These are phyloP conservation scores for Suillus sp. DNA, from an alignment of 768 basidiomycete species.

Conservation along the genomic window DNA sequence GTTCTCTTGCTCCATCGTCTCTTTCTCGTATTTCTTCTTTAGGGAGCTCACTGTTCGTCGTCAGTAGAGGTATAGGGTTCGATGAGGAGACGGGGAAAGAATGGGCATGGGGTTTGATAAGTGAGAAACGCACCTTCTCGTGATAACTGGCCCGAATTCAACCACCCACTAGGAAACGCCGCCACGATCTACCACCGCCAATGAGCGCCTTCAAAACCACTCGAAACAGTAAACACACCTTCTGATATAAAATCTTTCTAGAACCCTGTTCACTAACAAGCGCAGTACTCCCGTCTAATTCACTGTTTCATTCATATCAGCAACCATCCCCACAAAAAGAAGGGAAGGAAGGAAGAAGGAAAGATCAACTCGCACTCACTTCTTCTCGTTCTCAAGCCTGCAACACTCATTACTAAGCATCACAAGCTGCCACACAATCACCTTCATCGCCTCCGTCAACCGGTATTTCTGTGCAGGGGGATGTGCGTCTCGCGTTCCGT, in stretches of 20 bases:
- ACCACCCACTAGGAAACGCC: constrained; percentile 84
- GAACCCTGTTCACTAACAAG: constrained; percentile 81
- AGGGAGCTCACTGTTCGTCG: constrained; percentile 68
- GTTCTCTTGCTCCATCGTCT: constrained; percentile 61
- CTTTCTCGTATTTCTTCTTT: constrained; percentile 81
- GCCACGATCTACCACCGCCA: constrained; percentile 57
- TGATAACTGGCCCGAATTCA: constrained; percentile 83
- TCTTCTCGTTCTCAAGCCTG: constrained; percentile 65
- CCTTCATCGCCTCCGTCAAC: constrained; percentile 81
- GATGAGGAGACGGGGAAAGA: no score
- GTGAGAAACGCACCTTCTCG: constrained; percentile 66
- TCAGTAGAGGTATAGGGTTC: background rate
- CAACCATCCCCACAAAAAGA: background rate
- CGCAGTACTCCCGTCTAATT: constrained; percentile 66
- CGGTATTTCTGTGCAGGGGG: constrained; percentile 78
- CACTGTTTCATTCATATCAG: constrained; percentile 31
- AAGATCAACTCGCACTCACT: constrained; percentile 44
- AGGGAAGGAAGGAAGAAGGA: background rate
- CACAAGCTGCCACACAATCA: constrained; percentile 77
- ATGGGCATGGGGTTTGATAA: no score
- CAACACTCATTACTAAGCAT: constrained; percentile 83
- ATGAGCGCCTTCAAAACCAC: background rate
- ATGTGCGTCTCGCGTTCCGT: constrained; percentile 44
- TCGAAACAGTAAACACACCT: constrained; percentile 41
- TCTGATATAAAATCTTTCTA: constrained; percentile 80